phyloP scores from a whole-genome alignment of 345 rosid species.

The Moricandia moricandioides region DNA sequence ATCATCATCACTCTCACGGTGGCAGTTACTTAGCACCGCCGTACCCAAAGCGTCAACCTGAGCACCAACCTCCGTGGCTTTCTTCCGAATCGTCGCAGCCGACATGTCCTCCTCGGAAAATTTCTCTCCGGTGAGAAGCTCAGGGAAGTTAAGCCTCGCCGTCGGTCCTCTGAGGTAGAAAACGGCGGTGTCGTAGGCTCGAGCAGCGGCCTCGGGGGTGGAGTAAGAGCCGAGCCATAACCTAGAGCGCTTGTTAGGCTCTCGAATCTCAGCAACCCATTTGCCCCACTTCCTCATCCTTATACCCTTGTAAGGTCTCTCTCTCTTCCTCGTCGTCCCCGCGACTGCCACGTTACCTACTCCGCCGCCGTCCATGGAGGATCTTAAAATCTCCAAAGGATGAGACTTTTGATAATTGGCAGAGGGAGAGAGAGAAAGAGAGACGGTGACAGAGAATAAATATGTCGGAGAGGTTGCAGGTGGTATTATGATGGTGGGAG shows the following conservation, averaged over 20 bases:
- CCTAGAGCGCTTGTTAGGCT: conserved; percentile 92
- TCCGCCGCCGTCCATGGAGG: conserved; percentile 44
- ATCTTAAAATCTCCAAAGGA: not conserved
- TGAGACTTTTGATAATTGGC: not conserved
- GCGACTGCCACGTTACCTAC: conserved; percentile 33
- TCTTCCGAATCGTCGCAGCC: conserved; percentile 79
- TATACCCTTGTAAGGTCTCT: conserved; percentile 80
- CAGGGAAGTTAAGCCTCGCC: conserved; percentile 93
- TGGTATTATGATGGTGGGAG: conserved; percentile 23
- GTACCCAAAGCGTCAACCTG: conserved; percentile 83
- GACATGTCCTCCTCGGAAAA: conserved; percentile 65
- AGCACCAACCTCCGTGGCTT: conserved; percentile 91
- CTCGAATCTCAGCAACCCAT: conserved; percentile 99
- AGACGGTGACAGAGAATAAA: conserved; percentile 28
- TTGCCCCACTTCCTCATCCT: conserved; percentile 99
- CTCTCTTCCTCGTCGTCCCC: conserved; percentile 42
- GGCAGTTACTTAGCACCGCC: conserved; percentile 38
- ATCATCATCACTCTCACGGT: conserved; percentile 27
- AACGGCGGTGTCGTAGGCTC: conserved; percentile 98
- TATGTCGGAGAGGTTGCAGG: conserved; percentile 46
- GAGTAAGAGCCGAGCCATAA: conserved; percentile 98
- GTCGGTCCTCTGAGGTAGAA: conserved; percentile 88
- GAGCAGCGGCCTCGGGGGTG: conserved; percentile 85
- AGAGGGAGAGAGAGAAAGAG: conserved; percentile 22
- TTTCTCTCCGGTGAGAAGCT: conserved; percentile 57